Conservation (phyloP, 441 rosid genomes). For the Populus hybrid region DNA sequence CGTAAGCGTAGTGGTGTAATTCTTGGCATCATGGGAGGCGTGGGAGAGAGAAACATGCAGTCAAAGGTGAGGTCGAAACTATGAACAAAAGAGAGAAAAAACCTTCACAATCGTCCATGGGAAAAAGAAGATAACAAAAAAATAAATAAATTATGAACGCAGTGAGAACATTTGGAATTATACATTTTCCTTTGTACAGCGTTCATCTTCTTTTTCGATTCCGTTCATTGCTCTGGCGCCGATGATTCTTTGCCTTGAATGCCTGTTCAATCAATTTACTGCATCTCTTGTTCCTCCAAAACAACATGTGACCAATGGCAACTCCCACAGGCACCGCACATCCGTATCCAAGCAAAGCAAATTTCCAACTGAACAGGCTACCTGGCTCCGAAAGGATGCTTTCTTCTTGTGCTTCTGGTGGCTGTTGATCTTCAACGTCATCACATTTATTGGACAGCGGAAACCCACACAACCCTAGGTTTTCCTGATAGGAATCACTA, state of each 20-base stretch:
- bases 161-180: too few relatives aligned
- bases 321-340: conserved; percentile 9
- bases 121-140: too few relatives aligned
- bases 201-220: not conserved
- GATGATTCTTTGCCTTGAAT: not conserved
- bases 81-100: too few relatives aligned
- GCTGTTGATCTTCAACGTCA: not conserved
- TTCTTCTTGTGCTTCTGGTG: not conserved
- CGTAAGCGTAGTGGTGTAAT: too few relatives aligned
- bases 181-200: too few relatives aligned
- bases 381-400: not conserved
- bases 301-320: conserved; percentile 2
- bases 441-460: conserved; percentile 13
- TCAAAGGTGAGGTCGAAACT: too few relatives aligned
- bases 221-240: not conserved
- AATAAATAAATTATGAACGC: too few relatives aligned
- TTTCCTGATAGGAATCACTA: conserved; percentile 8
- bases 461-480: conserved; percentile 15
- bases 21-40: too few relatives aligned
- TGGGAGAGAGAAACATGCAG: too few relatives aligned
- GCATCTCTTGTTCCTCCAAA: not conserved
- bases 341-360: conserved; percentile 4
- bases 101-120: too few relatives aligned
- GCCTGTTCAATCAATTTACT: not conserved
- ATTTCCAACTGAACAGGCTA: not conserved